phyloP scores from a whole-genome alignment of 352 stramenopile species.

The Pythium myriotylum region DNA sequence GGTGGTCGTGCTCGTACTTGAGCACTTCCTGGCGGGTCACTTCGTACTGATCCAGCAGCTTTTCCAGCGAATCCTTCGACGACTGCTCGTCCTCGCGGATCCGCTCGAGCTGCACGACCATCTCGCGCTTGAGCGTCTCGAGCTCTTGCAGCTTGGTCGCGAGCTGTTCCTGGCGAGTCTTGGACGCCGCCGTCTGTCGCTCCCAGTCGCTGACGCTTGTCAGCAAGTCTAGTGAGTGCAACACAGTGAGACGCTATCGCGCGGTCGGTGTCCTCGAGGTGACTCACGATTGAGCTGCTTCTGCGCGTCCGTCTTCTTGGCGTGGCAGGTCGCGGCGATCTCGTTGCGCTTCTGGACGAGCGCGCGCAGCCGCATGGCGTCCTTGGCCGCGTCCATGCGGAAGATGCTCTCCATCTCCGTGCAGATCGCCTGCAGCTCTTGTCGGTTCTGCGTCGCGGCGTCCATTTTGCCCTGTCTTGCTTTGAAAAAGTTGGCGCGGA shows the following conservation, averaged over 20 bases:
- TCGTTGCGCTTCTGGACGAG: slow-evolving; percentile 65
- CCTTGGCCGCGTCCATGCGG: slow-evolving; percentile 57
- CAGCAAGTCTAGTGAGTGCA: slow-evolving; percentile 45
- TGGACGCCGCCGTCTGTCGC: slow-evolving; percentile 44
- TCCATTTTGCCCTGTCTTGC: slow-evolving; percentile 8
- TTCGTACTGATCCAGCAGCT: slow-evolving; percentile 72
- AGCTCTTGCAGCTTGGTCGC: slow-evolving; percentile 62
- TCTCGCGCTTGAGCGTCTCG: slow-evolving; percentile 64
- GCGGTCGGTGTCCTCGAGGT: not conserved
- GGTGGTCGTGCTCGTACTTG: slow-evolving; percentile 60
- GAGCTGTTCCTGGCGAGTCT: slow-evolving; percentile 56
- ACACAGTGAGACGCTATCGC: not conserved
- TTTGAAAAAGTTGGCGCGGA: slow-evolving; percentile 18
- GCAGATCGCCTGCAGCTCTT: slow-evolving; percentile 72
- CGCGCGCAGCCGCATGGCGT: slow-evolving; percentile 54
- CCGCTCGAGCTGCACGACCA: slow-evolving; percentile 64
- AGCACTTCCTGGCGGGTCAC: slow-evolving; percentile 57
- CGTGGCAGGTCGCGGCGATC: slow-evolving; percentile 49
- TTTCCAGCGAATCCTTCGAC: slow-evolving; percentile 61
- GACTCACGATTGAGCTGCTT: slow-evolving; percentile 59
- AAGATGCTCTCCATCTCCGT: slow-evolving; percentile 66
- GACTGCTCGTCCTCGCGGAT: slow-evolving; percentile 71
- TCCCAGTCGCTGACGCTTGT: slow-evolving; percentile 71
- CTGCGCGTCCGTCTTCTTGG: slow-evolving; percentile 47
- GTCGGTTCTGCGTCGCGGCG: slow-evolving; percentile 9